Conservation (phyloP, 139 green algal species). For the Micromonas commoda region DNA sequence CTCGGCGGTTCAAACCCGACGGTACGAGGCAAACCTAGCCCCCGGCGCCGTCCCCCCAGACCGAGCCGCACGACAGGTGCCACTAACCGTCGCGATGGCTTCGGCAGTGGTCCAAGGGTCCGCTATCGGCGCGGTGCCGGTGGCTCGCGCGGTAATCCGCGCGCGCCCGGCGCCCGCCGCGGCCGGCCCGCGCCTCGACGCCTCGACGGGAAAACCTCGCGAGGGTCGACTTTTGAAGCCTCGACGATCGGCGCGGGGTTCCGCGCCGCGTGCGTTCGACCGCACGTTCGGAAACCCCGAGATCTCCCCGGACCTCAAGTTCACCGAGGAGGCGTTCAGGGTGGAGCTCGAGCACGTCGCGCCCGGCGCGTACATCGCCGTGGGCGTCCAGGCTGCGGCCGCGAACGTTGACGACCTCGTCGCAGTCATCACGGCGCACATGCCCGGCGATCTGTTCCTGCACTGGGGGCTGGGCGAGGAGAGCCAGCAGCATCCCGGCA, state of each 20-base stretch:
- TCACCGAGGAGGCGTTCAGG: not conserved
- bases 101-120: too few species aligned
- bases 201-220: not conserved
- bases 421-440: not conserved
- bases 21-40: too few species aligned
- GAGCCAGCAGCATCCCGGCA: not conserved
- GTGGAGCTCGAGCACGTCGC: not conserved
- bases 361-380: not conserved
- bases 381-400: not conserved
- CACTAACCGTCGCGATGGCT: too few species aligned
- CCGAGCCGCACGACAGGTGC: too few species aligned
- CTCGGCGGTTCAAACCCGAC: too few species aligned
- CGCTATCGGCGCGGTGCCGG: too few species aligned
- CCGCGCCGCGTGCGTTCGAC: not conserved
- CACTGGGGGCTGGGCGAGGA: not conserved
- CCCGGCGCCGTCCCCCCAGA: too few species aligned
- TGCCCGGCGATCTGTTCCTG: not conserved
- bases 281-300: not conserved
- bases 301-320: not conserved
- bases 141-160: too few species aligned
- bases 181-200: too few species aligned
- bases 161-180: too few species aligned
- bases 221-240: not conserved
- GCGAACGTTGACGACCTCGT: not conserved
- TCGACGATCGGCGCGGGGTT: not conserved